Percentiles rank a stretch among this genome's conserved stretches.
Conservation (phyloP, 352 stramenopile genomes). For the Phytophthora aleatoria region DNA sequence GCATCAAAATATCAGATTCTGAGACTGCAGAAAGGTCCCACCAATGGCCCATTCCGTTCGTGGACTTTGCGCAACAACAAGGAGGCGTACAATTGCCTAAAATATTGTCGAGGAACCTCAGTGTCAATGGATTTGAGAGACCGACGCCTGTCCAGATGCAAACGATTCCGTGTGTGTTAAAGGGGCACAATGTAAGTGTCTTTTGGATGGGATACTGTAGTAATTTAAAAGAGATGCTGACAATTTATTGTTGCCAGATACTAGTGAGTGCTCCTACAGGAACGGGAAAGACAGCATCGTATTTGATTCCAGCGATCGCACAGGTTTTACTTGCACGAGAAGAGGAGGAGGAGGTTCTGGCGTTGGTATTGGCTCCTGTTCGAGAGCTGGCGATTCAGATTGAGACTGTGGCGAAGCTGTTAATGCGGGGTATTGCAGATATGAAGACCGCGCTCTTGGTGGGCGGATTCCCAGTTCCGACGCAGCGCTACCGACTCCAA, state of each 20-base stretch:
- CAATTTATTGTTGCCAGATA: conserved; percentile 36
- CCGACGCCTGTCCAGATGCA: conserved; percentile 84
- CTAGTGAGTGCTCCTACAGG: conserved; percentile 67
- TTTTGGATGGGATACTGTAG: not conserved
- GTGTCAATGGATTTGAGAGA: conserved; percentile 32
- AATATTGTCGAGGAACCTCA: conserved; percentile 50
- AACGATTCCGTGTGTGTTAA: conserved; percentile 54
- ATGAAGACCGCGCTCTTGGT: conserved; percentile 77
- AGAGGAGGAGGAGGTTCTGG: conserved; percentile 28
- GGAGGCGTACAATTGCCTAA: conserved; percentile 28
- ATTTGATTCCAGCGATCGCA: conserved; percentile 59
- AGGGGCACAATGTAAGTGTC: conserved; percentile 45
- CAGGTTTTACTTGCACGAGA: conserved; percentile 37
- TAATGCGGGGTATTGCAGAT: conserved; percentile 56
- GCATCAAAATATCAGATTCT: conserved; percentile 30
- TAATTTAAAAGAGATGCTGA: not conserved
- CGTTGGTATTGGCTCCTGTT: conserved; percentile 63
- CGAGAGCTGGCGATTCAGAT: conserved; percentile 81
- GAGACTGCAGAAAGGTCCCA: not conserved
- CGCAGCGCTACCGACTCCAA: conserved; percentile 66
- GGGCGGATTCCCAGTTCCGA: conserved; percentile 66
- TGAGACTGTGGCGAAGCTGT: conserved; percentile 55
- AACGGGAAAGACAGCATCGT: conserved; percentile 75
- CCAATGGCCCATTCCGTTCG: conserved; percentile 14
- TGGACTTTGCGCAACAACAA: conserved; percentile 39